These are phyloP conservation scores for Babesia caballi DNA, from an alignment of 169 alveolate species.

Conservation along the genomic window DNA sequence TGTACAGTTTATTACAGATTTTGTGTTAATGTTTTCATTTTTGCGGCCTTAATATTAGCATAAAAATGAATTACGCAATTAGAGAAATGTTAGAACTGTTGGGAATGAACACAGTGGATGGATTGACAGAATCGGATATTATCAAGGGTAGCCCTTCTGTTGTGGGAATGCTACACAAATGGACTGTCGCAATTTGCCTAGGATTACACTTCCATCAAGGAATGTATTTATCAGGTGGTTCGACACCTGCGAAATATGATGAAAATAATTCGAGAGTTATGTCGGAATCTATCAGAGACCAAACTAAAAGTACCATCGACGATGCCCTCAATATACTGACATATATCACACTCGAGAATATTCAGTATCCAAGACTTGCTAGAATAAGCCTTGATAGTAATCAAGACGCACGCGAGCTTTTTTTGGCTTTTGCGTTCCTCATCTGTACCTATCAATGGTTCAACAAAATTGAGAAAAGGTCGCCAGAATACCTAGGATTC, in stretches of 20 bases:
- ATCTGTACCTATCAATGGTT: conserved; percentile 13
- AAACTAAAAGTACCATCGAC: conserved; percentile 10
- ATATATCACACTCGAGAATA: conserved; percentile 15
- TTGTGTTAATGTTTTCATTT: background rate
- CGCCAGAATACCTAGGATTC: conserved; percentile 10
- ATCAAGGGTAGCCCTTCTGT: background rate
- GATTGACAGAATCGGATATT: background rate
- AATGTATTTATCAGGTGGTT: background rate
- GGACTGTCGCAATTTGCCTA: conserved; percentile 3
- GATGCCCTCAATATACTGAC: conserved; percentile 33
- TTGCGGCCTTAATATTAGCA: background rate
- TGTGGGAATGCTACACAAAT: background rate
- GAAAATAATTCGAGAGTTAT: conserved; percentile 7
- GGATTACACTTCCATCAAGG: background rate
- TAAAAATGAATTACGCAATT: background rate
- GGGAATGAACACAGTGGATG: background rate
- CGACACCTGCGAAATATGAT: background rate
- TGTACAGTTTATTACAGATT: background rate
- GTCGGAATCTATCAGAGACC: conserved; percentile 1
- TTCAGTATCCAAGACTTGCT: conserved; percentile 13
- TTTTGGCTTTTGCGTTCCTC: conserved; percentile 31
- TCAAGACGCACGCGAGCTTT: conserved; percentile 30
- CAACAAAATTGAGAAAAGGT: background rate
- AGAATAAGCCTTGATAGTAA: background rate
- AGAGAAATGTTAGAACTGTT: background rate